These are phyloP conservation scores for Brassica carinata DNA, from an alignment of 345 rosid genomes.

Conservation along the genomic window DNA sequence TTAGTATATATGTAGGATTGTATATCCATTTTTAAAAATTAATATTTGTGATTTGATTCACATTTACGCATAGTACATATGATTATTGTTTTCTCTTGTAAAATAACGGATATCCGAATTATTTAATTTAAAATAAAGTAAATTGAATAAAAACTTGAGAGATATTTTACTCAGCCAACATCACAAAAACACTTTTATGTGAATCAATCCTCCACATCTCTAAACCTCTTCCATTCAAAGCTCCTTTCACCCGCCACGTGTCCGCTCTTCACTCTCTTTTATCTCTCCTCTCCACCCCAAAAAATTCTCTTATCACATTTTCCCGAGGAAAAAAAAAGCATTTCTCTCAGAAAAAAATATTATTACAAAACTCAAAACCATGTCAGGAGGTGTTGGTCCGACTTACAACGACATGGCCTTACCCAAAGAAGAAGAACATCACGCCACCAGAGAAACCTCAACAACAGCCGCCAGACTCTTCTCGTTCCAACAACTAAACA, in stretches of 20 bases:
- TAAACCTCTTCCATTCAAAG: slow-evolving; percentile 23
- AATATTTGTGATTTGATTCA: too few relatives aligned
- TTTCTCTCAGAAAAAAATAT: neutral
- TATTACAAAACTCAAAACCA: slow-evolving; percentile 10
- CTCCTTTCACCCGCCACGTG: slow-evolving; percentile 23
- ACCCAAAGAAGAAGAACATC: slow-evolving; percentile 45
- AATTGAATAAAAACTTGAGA: too few relatives aligned
- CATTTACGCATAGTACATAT: too few relatives aligned
- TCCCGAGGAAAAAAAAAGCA: neutral
- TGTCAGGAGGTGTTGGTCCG: slow-evolving; percentile 91
- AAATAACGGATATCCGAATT: too few relatives aligned
- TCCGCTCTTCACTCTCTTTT: slow-evolving; percentile 9
- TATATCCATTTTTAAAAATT: too few relatives aligned
- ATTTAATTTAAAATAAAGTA: too few relatives aligned
- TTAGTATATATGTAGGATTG: too few relatives aligned
- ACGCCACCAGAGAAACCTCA: slow-evolving; percentile 9
- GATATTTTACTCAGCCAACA: neutral
- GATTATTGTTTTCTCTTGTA: too few relatives aligned
- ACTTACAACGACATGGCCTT: slow-evolving; percentile 54
- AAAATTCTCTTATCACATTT: neutral
- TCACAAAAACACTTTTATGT: neutral
- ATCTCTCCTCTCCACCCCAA: slow-evolving; percentile 22
- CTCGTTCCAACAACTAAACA: slow-evolving; percentile 64
- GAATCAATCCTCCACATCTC: slow-evolving; percentile 18
- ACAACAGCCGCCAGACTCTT: slow-evolving; percentile 29